Conservation (phyloP, 352 stramenopile genomes). For the Elongisporangium prolatum region DNA sequence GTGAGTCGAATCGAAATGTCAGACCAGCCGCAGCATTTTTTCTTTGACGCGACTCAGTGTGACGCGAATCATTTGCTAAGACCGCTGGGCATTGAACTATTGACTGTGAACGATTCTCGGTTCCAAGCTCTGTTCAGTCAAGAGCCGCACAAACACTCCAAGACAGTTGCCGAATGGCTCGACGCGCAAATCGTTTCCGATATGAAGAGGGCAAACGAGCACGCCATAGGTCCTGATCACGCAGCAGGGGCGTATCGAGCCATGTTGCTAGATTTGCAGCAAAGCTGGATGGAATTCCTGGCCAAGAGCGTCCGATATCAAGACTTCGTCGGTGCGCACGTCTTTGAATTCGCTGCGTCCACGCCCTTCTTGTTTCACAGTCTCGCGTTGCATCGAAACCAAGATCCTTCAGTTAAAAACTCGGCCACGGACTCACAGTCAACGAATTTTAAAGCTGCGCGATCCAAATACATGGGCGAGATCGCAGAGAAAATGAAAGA, state of each 20-base stretch:
- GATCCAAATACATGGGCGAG: slow-evolving; percentile 38
- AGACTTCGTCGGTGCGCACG: slow-evolving; percentile 28
- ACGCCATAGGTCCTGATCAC: background rate
- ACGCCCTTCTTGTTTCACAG: slow-evolving; percentile 36
- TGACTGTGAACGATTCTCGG: background rate
- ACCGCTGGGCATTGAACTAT: slow-evolving; percentile 17
- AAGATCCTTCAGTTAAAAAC: slow-evolving; percentile 1
- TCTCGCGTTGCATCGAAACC: slow-evolving; percentile 1
- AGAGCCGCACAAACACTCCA: slow-evolving; percentile 10
- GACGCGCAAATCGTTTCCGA: slow-evolving; percentile 15
- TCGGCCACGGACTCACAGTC: slow-evolving; percentile 1
- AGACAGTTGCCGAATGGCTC: slow-evolving; percentile 31
- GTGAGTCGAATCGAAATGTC: slow-evolving; percentile 14
- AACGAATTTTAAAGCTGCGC: slow-evolving; percentile 24
- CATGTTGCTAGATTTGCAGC: slow-evolving; percentile 22
- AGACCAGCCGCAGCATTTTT: slow-evolving; percentile 19
- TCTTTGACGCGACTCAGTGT: slow-evolving; percentile 13
- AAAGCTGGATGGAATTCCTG: slow-evolving; percentile 21
- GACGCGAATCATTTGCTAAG: slow-evolving; percentile 5
- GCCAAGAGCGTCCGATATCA: slow-evolving; percentile 23
- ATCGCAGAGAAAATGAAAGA: slow-evolving; percentile 45
- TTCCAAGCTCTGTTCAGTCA: background rate
- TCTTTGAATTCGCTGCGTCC: slow-evolving; percentile 43
- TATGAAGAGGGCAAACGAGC: background rate
- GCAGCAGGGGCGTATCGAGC: slow-evolving; percentile 1